Evolutionary conservation across 305 asterid species (phyloP).

Genomic region (Fraxinus albicans): DNA sequence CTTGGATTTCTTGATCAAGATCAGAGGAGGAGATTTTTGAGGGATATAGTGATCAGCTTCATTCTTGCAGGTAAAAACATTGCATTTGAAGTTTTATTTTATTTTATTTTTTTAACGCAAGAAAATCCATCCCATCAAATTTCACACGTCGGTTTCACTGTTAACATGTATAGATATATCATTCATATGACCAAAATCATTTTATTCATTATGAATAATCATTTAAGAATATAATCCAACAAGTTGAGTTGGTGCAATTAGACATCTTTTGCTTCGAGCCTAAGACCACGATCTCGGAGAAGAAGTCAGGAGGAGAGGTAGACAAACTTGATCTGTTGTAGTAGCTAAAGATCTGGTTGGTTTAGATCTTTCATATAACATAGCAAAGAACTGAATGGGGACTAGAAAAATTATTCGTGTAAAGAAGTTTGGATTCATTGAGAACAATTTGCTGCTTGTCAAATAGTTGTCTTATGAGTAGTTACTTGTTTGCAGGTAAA

Average conservation of each 20-base stretch:
- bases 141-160: not conserved
- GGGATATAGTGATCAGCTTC: slow-evolving; percentile 53
- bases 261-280: not conserved
- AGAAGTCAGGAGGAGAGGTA: not conserved
- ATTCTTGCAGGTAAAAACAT: slow-evolving; percentile 36
- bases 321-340: not conserved
- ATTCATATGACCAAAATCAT: not conserved
- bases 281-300: too few species aligned
- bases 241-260: not conserved
- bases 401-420: not conserved
- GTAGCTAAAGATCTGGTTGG: not conserved
- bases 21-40: slow-evolving; percentile 37
- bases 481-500: slow-evolving; percentile 20
- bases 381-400: not conserved
- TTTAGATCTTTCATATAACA: not conserved
- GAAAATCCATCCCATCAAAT: not conserved
- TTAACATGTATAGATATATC: too few species aligned
- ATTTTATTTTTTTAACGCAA: not conserved
- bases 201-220: not conserved
- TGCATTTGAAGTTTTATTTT: not conserved
- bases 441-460: not conserved
- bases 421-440: not conserved
- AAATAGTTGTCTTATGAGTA: not conserved
- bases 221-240: not conserved
- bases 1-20: slow-evolving; percentile 21